These are phyloP conservation scores for Phialophora tarda DNA, from an alignment of 2,329 filamentous ascomycete species.

Conservation along the genomic window DNA sequence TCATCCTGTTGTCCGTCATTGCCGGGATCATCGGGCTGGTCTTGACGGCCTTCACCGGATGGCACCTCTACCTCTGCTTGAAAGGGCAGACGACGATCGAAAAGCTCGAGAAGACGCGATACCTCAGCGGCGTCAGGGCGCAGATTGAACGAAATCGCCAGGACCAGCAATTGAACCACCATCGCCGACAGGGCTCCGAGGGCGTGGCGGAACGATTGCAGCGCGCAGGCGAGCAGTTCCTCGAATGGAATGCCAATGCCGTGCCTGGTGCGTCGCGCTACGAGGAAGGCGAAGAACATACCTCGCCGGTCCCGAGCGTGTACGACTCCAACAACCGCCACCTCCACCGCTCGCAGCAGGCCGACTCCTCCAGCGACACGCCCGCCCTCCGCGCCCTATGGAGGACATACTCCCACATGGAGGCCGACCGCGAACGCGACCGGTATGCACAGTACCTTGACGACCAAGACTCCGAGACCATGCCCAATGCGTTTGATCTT, in stretches of 20 bases:
- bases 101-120: slow-evolving; percentile 92
- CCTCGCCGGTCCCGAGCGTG: slow-evolving; percentile 44
- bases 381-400: slow-evolving; percentile 57
- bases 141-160: slow-evolving; percentile 69
- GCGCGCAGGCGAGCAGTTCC: slow-evolving; percentile 72
- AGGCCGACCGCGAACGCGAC: slow-evolving; percentile 68
- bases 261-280: slow-evolving; percentile 79
- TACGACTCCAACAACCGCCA: slow-evolving; percentile 20
- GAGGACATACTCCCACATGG: slow-evolving; percentile 50
- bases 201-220: slow-evolving; percentile 53
- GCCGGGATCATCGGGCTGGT: slow-evolving; percentile 91
- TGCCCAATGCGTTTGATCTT: slow-evolving; percentile 93
- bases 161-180: slow-evolving; percentile 55
- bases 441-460: slow-evolving; percentile 83
- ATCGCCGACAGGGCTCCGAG: slow-evolving; percentile 47
- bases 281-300: slow-evolving; percentile 74
- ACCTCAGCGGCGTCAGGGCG: slow-evolving; percentile 78
- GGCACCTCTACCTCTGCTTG: slow-evolving; percentile 84
- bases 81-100: slow-evolving; percentile 93
- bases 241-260: slow-evolving; percentile 81
- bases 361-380: slow-evolving; percentile 27
- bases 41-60: slow-evolving; percentile 83
- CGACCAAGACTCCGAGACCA: slow-evolving; percentile 82
- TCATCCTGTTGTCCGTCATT: slow-evolving; percentile 83
- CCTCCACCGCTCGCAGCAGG: background rate